These are phyloP conservation scores for Xylariales sp. DNA, from an alignment of 2,329 filamentous ascomycete genomes.

Conservation along the genomic window DNA sequence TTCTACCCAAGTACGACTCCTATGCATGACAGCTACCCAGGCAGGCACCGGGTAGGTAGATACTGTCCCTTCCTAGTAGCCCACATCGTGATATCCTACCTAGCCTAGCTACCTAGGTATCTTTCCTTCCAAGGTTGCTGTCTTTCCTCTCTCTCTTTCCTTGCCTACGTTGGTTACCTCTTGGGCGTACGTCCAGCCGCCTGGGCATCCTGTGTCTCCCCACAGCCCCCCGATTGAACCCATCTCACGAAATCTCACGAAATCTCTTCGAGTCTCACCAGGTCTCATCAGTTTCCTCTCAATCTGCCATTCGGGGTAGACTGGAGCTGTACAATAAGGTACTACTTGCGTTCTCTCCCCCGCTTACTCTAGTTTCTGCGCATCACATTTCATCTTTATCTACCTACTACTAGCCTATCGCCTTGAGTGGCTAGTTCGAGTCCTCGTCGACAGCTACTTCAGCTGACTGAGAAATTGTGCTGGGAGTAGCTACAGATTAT, in stretches of 20 bases:
- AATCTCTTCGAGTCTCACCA: background rate
- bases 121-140: too few species aligned
- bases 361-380: background rate
- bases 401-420: background rate
- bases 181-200: background rate
- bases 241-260: background rate
- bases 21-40: background rate
- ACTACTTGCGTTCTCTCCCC: background rate
- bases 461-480: conserved; percentile 1
- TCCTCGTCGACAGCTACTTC: background rate
- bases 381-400: background rate
- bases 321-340: conserved; percentile 19
- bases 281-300: conserved; percentile 1
- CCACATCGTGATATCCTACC: background rate
- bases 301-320: conserved; percentile 1
- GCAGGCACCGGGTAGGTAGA: background rate
- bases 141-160: background rate
- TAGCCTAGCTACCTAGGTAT: too few species aligned
- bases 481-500: background rate
- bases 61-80: too few species aligned
- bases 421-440: background rate
- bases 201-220: conserved; percentile 2
- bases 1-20: too few species aligned
- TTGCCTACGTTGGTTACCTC: background rate
- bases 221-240: background rate